phyloP scores from a whole-genome alignment of 2,329 filamentous ascomycete genomes.

The Gremmenia infestans region DNA sequence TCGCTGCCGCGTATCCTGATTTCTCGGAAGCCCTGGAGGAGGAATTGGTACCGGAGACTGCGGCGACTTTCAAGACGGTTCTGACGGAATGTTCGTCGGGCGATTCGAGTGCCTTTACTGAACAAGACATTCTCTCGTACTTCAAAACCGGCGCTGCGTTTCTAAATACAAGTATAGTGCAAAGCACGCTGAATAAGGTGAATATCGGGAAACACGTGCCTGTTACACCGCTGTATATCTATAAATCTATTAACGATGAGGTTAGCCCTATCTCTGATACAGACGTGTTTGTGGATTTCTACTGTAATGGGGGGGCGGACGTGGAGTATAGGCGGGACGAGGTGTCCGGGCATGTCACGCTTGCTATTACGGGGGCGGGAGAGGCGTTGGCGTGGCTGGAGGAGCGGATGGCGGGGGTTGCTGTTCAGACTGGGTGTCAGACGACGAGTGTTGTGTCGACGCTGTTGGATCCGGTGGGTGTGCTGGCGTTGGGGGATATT shows the following conservation, averaged over 20 bases:
- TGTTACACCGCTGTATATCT: constrained; percentile 43
- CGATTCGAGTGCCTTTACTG: constrained; percentile 26
- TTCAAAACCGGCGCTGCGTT: constrained; percentile 35
- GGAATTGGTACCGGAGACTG: constrained; percentile 25
- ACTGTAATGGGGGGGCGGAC: constrained; percentile 37
- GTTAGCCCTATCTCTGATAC: constrained; percentile 39
- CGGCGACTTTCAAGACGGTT: constrained; percentile 30
- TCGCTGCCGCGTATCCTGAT: constrained; percentile 5
- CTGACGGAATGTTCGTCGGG: constrained; percentile 25
- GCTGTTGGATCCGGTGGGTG: no score
- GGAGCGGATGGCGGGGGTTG: constrained; percentile 7
- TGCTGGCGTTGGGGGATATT: no score
- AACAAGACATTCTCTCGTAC: constrained; percentile 37
- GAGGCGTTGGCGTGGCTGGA: constrained; percentile 31
- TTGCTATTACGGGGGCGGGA: constrained; percentile 33
- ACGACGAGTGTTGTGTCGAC: background rate
- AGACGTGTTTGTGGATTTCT: constrained; percentile 38
- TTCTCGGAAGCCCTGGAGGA: background rate
- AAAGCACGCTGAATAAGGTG: background rate
- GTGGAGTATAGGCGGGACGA: constrained; percentile 42
- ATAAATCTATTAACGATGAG: constrained; percentile 45
- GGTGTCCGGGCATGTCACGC: constrained; percentile 36
- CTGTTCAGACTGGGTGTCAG: background rate
- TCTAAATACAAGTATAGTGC: constrained; percentile 1
- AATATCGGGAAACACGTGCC: constrained; percentile 31